These are phyloP conservation scores for Adansonia rubrostipa DNA, from an alignment of 441 rosid species.

Conservation along the genomic window DNA sequence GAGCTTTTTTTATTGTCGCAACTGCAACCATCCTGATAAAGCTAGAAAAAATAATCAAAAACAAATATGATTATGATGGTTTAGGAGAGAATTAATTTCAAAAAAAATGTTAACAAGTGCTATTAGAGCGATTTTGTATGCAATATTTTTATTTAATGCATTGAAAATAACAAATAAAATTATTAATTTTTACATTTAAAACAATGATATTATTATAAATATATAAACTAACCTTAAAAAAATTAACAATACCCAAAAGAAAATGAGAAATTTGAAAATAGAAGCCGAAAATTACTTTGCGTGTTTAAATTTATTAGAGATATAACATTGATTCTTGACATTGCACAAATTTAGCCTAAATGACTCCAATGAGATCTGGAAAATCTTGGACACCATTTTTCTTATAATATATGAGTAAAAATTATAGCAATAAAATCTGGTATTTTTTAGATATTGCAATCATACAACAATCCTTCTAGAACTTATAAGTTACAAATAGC, in stretches of 20 bases:
- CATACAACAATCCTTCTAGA: neutral
- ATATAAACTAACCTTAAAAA: too few species aligned
- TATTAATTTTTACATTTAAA: too few species aligned
- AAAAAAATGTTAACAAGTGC: too few species aligned
- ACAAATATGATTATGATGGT: neutral
- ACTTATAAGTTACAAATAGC: neutral
- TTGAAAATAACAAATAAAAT: too few species aligned
- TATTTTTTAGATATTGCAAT: neutral
- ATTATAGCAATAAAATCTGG: neutral
- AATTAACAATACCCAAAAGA: neutral
- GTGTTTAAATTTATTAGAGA: too few species aligned
- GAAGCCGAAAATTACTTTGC: neutral
- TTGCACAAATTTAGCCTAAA: neutral
- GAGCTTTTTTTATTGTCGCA: neutral
- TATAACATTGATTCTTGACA: neutral
- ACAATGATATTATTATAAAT: too few species aligned
- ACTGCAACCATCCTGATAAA: neutral
- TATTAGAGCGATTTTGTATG: too few species aligned
- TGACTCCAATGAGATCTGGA: neutral
- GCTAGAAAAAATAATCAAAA: neutral
- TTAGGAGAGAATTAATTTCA: neutral
- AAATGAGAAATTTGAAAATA: neutral
- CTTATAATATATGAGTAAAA: neutral
- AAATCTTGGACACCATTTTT: neutral
- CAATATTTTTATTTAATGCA: too few species aligned